Evolutionary conservation across 106 monocot species (phyloP).

Genomic region (Dendrobium nobile): DNA sequence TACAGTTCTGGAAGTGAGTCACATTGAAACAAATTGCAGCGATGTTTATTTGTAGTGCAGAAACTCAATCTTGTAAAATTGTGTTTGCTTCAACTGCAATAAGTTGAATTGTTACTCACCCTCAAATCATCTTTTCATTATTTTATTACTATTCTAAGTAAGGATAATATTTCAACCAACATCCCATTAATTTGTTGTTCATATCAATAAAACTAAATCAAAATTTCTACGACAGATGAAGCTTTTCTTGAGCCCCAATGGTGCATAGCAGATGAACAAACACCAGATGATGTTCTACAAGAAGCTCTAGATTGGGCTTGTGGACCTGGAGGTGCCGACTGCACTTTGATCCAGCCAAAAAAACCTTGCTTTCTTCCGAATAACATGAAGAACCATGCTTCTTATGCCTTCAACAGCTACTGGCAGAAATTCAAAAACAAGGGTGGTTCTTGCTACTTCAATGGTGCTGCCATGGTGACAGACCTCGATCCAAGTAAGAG

Average conservation of each 20-base stretch:
- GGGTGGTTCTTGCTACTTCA: slow-evolving; percentile 81
- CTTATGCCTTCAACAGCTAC: slow-evolving; percentile 96
- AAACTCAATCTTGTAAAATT: too few species aligned
- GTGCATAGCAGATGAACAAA: slow-evolving; percentile 87
- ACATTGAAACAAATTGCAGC: too few species aligned
- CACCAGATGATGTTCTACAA: slow-evolving; percentile 63
- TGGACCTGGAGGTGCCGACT: slow-evolving; percentile 70
- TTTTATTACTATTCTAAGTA: too few species aligned
- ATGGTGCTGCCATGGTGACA: slow-evolving; percentile 71
- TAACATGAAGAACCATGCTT: slow-evolving; percentile 65
- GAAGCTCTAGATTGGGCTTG: slow-evolving; percentile 88
- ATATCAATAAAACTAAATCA: background rate
- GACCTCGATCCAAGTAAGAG: slow-evolving; percentile 72
- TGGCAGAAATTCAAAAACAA: slow-evolving; percentile 71
- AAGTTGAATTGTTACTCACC: too few species aligned
- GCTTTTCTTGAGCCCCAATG: slow-evolving; percentile 44
- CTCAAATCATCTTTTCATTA: too few species aligned
- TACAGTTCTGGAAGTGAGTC: too few species aligned
- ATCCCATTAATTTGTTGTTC: too few species aligned
- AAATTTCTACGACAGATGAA: slow-evolving; percentile 13
- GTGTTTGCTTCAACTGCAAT: too few species aligned
- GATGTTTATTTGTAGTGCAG: too few species aligned
- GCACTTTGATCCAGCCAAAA: slow-evolving; percentile 54
- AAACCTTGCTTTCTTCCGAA: slow-evolving; percentile 69
- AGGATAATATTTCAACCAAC: too few species aligned